A percentile compares a stretch with the other conserved stretches of the same genome.
These are phyloP conservation scores for Hypericum androsaemum DNA, from an alignment of 345 rosid genomes.

Conservation along the genomic window DNA sequence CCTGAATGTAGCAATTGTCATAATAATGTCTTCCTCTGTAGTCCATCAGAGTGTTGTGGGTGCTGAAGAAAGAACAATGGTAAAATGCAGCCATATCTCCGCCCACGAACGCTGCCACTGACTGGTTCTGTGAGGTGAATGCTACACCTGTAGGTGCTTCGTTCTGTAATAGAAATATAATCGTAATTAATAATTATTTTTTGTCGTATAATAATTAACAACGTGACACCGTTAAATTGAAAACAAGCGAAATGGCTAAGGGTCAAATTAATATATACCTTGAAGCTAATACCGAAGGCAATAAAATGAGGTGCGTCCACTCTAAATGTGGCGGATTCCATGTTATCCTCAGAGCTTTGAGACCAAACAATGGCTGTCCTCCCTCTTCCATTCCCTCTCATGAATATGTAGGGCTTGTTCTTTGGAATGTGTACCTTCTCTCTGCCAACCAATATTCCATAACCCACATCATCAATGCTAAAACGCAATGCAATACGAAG, in stretches of 20 bases:
- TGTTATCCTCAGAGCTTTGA: constrained; percentile 44
- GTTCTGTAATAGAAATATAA: constrained; percentile 31
- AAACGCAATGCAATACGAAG: too few relatives aligned
- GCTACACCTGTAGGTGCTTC: constrained; percentile 86
- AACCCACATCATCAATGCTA: neutral
- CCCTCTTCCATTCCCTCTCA: constrained; percentile 95
- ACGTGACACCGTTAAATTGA: too few relatives aligned
- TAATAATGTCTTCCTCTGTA: constrained; percentile 92
- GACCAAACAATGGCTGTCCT: constrained; percentile 51
- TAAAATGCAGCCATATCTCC: constrained; percentile 76
- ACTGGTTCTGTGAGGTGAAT: constrained; percentile 88
- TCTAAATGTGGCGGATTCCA: constrained; percentile 64
- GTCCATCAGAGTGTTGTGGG: constrained; percentile 87
- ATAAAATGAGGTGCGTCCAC: constrained; percentile 57
- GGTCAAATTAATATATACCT: constrained; percentile 23
- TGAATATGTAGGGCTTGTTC: constrained; percentile 62
- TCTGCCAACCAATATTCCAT: constrained; percentile 20
- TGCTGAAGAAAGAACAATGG: constrained; percentile 82
- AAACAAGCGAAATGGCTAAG: too few relatives aligned
- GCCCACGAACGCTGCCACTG: constrained; percentile 80
- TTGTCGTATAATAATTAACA: too few relatives aligned
- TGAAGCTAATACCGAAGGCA: constrained; percentile 78
- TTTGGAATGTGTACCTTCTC: constrained; percentile 68
- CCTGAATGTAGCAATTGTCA: constrained; percentile 70
- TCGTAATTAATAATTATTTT: too few relatives aligned